Percentiles rank a stretch among this genome's conserved stretches.
Conservation (phyloP, 495 filamentous ascomycete genomes). For the Lasiosphaeriaceae sp. region DNA sequence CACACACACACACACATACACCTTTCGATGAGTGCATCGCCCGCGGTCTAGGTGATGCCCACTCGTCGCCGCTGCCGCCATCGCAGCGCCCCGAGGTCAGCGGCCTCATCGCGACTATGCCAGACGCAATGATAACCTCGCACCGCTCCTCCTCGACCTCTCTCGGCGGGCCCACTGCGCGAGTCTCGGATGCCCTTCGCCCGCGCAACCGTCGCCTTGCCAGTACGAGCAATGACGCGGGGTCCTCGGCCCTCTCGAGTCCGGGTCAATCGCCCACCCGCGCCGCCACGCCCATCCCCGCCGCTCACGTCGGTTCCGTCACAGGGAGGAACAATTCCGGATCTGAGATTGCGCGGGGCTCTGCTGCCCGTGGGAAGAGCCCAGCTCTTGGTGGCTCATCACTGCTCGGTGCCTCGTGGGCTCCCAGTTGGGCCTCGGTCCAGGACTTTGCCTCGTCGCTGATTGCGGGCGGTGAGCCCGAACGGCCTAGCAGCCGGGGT, state of each 20-base stretch:
- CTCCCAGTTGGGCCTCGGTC: conserved; percentile 44
- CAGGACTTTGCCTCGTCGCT: conserved; percentile 42
- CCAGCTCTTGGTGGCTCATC: conserved; percentile 27
- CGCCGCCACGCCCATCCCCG: conserved; percentile 39
- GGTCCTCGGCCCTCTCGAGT: conserved; percentile 18
- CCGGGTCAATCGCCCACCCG: conserved; percentile 26
- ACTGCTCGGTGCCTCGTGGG: conserved; percentile 40
- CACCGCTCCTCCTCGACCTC: conserved; percentile 24
- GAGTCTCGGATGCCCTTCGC: conserved; percentile 21
- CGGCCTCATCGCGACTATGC: conserved; percentile 23
- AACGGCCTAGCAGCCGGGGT: conserved; percentile 28
- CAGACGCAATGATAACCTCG: conserved; percentile 30
- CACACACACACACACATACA: neutral
- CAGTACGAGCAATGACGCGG: conserved; percentile 7
- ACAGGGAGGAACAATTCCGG: conserved; percentile 33
- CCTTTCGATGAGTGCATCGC: conserved; percentile 3
- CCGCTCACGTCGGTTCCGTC: conserved; percentile 32
- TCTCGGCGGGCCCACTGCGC: conserved; percentile 14
- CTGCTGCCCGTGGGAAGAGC: conserved; percentile 26
- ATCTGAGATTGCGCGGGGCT: conserved; percentile 23
- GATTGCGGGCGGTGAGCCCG: conserved; percentile 29
- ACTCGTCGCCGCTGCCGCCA: conserved; percentile 11
- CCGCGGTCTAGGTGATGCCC: conserved; percentile 29
- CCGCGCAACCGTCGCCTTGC: conserved; percentile 30
- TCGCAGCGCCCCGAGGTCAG: conserved; percentile 24